Conservation (phyloP, 1,139 yeast genomes). For the Yamadazyma diospyri region DNA sequence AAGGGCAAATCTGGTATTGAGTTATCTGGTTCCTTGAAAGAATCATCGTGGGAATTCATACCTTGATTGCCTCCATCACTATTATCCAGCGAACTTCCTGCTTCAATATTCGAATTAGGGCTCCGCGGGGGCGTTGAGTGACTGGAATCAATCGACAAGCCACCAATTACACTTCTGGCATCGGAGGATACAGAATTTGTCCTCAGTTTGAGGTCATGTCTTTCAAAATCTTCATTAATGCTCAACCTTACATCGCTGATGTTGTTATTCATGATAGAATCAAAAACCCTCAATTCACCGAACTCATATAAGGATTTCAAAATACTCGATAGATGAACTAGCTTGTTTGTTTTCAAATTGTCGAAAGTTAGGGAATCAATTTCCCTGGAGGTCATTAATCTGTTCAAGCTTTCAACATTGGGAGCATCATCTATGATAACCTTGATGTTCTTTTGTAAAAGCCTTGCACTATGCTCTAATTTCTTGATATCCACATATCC, state of each 20-base stretch:
- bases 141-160: neutral
- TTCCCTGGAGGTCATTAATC: slow-evolving; percentile 20
- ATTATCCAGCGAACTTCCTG: neutral
- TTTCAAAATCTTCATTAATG: slow-evolving; percentile 10
- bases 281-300: slow-evolving; percentile 47
- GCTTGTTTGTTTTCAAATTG: slow-evolving; percentile 50
- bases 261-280: slow-evolving; percentile 35
- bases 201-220: neutral
- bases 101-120: neutral
- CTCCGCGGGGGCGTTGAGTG: neutral
- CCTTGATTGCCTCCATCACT: neutral
- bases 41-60: neutral
- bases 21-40: slow-evolving; percentile 1
- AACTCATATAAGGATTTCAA: slow-evolving; percentile 52
- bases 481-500: slow-evolving; percentile 40
- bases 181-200: neutral
- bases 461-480: slow-evolving; percentile 38
- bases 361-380: slow-evolving; percentile 39
- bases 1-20: slow-evolving; percentile 63
- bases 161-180: neutral
- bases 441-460: slow-evolving; percentile 50
- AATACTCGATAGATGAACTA: slow-evolving; percentile 56
- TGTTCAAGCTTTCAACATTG: slow-evolving; percentile 36
- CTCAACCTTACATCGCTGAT: slow-evolving; percentile 9
- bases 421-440: slow-evolving; percentile 56